Conservation (phyloP, 2,329 filamentous ascomycete species). For the Didymosphaeria variabile region DNA sequence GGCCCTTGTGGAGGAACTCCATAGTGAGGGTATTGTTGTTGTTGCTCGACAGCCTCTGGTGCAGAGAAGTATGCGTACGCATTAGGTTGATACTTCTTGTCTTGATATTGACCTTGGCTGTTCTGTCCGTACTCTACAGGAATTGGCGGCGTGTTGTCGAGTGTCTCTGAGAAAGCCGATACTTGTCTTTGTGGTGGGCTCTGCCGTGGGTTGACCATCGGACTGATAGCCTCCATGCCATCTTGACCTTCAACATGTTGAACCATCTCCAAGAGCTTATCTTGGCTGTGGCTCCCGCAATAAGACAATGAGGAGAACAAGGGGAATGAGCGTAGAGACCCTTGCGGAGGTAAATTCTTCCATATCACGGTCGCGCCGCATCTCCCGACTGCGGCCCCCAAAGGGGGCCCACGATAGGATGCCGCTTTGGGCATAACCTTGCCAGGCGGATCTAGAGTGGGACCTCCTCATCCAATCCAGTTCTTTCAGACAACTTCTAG, state of each 20-base stretch:
- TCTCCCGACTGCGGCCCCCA: conserved; percentile 5
- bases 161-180: conserved; percentile 18
- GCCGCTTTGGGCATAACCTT: conserved; percentile 4
- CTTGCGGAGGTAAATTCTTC: conserved; percentile 5
- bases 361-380: conserved; percentile 7
- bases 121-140: conserved; percentile 11
- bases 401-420: not conserved
- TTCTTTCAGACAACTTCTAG: not conserved
- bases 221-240: conserved; percentile 18
- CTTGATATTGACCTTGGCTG: conserved; percentile 10
- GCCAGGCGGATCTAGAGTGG: conserved; percentile 4
- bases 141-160: conserved; percentile 19
- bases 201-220: conserved; percentile 5
- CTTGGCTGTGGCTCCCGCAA: conserved; percentile 10
- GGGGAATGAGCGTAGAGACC: not conserved
- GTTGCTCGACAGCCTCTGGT: conserved; percentile 19
- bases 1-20: conserved; percentile 8
- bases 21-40: conserved; percentile 16
- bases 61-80: conserved; percentile 19
- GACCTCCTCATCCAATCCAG: not conserved
- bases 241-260: conserved; percentile 15
- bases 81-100: conserved; percentile 16
- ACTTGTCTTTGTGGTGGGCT: conserved; percentile 10
- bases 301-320: conserved; percentile 1
- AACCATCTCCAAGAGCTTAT: conserved; percentile 9